These are phyloP conservation scores for Alternaria alternata DNA, from an alignment of 2,329 filamentous ascomycete species.

Conservation along the genomic window DNA sequence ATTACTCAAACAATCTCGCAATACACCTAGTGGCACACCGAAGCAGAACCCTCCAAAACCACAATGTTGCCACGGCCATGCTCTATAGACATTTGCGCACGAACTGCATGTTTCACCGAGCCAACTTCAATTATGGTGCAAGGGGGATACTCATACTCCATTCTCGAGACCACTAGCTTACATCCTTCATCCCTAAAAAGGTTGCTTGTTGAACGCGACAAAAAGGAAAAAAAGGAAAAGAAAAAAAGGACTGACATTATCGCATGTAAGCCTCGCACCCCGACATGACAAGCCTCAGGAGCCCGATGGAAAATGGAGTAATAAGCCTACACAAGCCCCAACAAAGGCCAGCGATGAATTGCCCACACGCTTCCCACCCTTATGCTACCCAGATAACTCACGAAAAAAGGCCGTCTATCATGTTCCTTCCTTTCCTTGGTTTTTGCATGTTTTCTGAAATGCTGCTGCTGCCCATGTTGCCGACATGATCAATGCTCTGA, in stretches of 20 bases:
- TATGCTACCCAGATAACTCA: slow-evolving; percentile 20
- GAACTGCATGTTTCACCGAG: neutral
- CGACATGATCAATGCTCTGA: slow-evolving; percentile 7
- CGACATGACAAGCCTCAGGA: slow-evolving; percentile 17
- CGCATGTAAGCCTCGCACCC: slow-evolving; percentile 21
- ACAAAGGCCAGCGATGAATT: slow-evolving; percentile 13
- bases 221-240: slow-evolving; percentile 17
- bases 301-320: slow-evolving; percentile 18
- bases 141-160: slow-evolving; percentile 25
- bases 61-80: neutral
- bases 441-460: slow-evolving; percentile 8
- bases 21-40: too few relatives aligned
- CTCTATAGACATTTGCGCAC: neutral
- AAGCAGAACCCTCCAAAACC: neutral
- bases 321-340: slow-evolving; percentile 4
- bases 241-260: slow-evolving; percentile 41
- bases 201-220: slow-evolving; percentile 35
- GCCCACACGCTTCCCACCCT: slow-evolving; percentile 10
- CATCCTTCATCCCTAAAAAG: slow-evolving; percentile 31
- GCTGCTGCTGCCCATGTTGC: slow-evolving; percentile 3
- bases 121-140: neutral
- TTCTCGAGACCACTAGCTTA: slow-evolving; percentile 31
- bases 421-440: slow-evolving; percentile 27
- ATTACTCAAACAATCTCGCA: neutral
- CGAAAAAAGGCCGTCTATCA: slow-evolving; percentile 29